Evolutionary conservation across 2,329 filamentous ascomycete species (phyloP), one percentile per base, ranked within the genome.

Genomic region (Aspergillus alliaceus): DNA sequence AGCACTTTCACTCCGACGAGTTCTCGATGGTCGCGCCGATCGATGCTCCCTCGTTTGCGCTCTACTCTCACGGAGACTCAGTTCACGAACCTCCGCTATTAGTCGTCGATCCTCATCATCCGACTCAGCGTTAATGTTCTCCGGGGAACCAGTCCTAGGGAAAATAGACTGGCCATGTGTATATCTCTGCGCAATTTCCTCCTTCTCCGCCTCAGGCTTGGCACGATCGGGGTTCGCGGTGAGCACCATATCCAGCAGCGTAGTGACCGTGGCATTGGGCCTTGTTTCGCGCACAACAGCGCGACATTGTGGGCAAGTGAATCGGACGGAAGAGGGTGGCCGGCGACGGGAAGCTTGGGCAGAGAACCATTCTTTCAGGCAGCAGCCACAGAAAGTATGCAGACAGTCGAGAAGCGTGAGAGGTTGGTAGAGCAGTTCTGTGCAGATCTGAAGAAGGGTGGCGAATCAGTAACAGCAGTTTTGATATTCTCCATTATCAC

Each of bases 301-400:
- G 63, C 95, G 90, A 77, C 95, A 99, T 77, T 91, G 90, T 39
- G 95, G 95, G 77, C 95, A 99, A 46, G 92, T 97, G 73, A 91
- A 96, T 46, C 82, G 83, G 53, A 82, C 77, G 6, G 72, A 62
- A 18, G 69, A 83, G 70, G 67, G 80, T 59, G 66, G 82, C 69
- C 64, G 81, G 69, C 53, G 79, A 65, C 61, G 85, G 29, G 82
- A 79, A 35, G 87, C 87, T 73, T 96, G 91, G 75, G 87, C 95
- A 61, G 82, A 80, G 72, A 98, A 99, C 95, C 95, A 99, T 79
- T 96, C 91, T 75, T 96, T 96, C 58, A 98, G 76, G 72, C 95
- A 99, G 37, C 90, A 90, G 62, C 93, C 95, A 79, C 95, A 99
- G 76, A 96, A 99, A 46, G 93, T 97, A 77, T 96, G 92, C 44